Base-by-base conservation (phyloP, 2,329 filamentous ascomycete species). In the Coniella lustricola region DNA sequence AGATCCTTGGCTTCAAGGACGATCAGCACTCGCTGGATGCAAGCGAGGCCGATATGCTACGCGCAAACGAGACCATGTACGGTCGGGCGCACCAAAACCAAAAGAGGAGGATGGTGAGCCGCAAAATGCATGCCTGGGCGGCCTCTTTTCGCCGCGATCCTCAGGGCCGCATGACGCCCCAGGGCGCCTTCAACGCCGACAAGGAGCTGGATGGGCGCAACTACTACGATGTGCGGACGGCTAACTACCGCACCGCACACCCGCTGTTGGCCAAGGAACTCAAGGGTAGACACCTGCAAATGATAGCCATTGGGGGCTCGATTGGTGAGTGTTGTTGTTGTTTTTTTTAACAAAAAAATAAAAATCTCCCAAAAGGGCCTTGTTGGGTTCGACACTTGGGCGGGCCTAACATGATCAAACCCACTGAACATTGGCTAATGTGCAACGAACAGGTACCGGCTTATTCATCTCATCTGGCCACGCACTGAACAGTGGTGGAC, bases 291-390 rank as follows among this genome's bases (percentile, higher is more conserved):
- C 91, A 97, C 71, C 64, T 96, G 62, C 90, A 96, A 71, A 96
- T 96, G 91, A 96, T 96, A 73, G 91, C 91, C 13, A 95, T 96
- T 57, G 90, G 90, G 58, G 90, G 90, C 37, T 91, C 87, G 10
- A 95, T 95, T 59, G 87, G 86, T 80, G 70, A 46, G 48, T 51
- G n/a, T n/a, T n/a, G n/a, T 25, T 10, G 7, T 10, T 8, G 3
- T 17, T 13, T 36, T 14, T n/a, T n/a, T n/a, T n/a, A n/a, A n/a
- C n/a, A n/a, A n/a, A n/a, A n/a, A n/a, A n/a, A n/a, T n/a, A n/a
- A n/a, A n/a, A n/a, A n/a, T n/a, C n/a, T n/a, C n/a, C n/a, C n/a
- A n/a, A n/a, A n/a, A n/a, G n/a, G n/a, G n/a, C n/a, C n/a, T n/a
- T n/a, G n/a, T n/a, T n/a, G n/a, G n/a, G n/a, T n/a, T n/a, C n/a